Evolutionary conservation across 2,329 filamentous ascomycete species (phyloP).

Genomic region (Sclerotinia subarctica): DNA sequence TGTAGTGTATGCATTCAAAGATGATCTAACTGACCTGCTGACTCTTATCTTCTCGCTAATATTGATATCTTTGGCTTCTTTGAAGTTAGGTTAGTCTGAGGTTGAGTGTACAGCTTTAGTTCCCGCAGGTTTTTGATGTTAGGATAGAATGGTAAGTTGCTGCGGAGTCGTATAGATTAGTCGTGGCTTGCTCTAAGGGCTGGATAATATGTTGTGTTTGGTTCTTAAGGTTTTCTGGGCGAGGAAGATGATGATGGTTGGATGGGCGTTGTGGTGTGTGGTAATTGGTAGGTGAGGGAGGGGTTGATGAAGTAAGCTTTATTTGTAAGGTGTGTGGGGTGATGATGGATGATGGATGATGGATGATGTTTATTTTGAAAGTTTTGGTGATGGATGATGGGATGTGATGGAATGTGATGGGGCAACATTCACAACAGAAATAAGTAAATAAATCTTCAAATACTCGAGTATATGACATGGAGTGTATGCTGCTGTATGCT

Average conservation of each 20-base stretch:
- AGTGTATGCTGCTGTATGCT: background rate
- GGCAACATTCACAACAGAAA: background rate
- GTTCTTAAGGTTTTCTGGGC: background rate
- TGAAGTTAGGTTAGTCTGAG: background rate
- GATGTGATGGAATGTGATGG: background rate
- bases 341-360: background rate
- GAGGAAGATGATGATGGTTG: background rate
- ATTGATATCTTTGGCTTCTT: background rate
- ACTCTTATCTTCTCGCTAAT: background rate
- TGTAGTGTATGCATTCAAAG: slow-evolving; percentile 2
- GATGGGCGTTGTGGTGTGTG: background rate
- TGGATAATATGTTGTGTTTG: slow-evolving; percentile 1
- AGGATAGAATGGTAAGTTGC: background rate
- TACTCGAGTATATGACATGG: background rate
- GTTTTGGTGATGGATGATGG: background rate
- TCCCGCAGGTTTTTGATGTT: background rate
- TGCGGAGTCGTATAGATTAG: slow-evolving; percentile 2
- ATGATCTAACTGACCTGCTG: slow-evolving; percentile 4
- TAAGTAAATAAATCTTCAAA: background rate
- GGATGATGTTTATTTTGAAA: background rate
- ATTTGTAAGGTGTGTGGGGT: background rate
- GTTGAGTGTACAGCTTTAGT: slow-evolving; percentile 6
- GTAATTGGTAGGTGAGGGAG: slow-evolving; percentile 3
- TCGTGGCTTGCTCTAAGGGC: slow-evolving; percentile 1
- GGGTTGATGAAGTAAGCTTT: slow-evolving; percentile 1